Percentiles rank a stretch among this genome's conserved stretches.
Conservation (phyloP, 164 flowering plant genomes). For the Stephania japonica region DNA sequence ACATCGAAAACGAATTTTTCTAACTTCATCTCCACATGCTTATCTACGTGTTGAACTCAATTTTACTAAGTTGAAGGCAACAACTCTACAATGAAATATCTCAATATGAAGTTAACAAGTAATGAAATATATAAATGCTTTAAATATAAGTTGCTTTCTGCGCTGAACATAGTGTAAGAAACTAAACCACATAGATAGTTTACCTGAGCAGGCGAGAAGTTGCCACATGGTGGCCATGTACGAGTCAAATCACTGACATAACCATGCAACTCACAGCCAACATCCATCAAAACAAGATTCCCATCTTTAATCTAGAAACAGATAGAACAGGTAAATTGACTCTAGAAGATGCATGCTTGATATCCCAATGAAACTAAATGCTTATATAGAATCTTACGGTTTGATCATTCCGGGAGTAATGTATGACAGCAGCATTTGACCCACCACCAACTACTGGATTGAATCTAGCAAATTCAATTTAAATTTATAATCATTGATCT, state of each 20-base stretch:
- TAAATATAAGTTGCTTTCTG: neutral
- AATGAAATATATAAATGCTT: neutral
- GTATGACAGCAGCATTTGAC: conserved; percentile 83
- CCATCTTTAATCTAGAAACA: conserved; percentile 54
- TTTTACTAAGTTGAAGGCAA: too few species aligned
- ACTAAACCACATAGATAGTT: conserved; percentile 7
- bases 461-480: conserved; percentile 43
- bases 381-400: conserved; percentile 33
- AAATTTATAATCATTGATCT: conserved; percentile 5
- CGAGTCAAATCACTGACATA: conserved; percentile 96
- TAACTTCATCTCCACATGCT: too few species aligned
- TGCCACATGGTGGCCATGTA: conserved; percentile 93
- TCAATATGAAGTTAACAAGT: too few species aligned
- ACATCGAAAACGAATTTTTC: too few species aligned
- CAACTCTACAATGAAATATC: too few species aligned
- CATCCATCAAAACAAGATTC: conserved; percentile 88
- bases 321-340: neutral
- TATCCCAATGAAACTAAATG: conserved; percentile 2
- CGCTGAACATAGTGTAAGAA: neutral
- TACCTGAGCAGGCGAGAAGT: conserved; percentile 75
- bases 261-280: conserved; percentile 94
- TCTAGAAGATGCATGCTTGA: neutral
- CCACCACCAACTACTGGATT: conserved; percentile 99
- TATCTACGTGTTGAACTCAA: too few species aligned
- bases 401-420: conserved; percentile 92